Percentiles rank a stretch among this genome's conserved stretches.
Conservation (phyloP, 2,329 filamentous ascomycete species). For the Colletotrichum eremochloae region DNA sequence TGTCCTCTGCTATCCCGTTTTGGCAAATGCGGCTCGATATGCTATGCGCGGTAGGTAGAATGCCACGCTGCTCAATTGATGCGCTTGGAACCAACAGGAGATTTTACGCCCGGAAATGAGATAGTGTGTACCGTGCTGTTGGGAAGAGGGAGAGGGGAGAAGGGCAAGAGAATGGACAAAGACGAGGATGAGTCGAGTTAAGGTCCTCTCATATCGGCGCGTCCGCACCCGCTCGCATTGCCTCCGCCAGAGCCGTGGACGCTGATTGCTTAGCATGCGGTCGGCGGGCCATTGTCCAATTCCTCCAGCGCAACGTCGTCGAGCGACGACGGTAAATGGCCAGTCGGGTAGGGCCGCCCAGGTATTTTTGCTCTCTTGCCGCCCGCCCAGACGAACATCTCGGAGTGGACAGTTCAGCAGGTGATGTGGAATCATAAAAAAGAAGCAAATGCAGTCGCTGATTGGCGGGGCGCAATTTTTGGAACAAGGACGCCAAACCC, state of each 20-base stretch:
- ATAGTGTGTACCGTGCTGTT: constrained; percentile 31
- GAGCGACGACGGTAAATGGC: constrained; percentile 1
- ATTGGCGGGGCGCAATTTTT: constrained; percentile 36
- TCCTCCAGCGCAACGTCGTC: constrained; percentile 8
- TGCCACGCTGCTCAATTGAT: not conserved
- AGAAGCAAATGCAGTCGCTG: constrained; percentile 10
- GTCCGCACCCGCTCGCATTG: not conserved
- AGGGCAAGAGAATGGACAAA: constrained; percentile 21
- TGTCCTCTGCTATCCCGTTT: not conserved
- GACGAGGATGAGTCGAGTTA: constrained; percentile 22
- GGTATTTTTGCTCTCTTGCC: constrained; percentile 22
- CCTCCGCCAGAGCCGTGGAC: constrained; percentile 16
- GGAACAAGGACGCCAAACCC: constrained; percentile 38
- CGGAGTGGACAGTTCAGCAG: constrained; percentile 31
- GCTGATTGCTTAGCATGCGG: constrained; percentile 22
- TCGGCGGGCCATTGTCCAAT: constrained; percentile 5
- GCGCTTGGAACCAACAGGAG: constrained; percentile 18
- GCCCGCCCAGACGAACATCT: constrained; percentile 29
- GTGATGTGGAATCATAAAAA: constrained; percentile 25
- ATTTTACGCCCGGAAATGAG: constrained; percentile 6
- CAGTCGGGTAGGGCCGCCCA: not conserved
- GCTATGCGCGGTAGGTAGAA: not conserved
- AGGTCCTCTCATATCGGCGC: constrained; percentile 34
- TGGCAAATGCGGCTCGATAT: constrained; percentile 21
- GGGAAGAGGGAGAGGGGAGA: constrained; percentile 10